Base-by-base conservation (phyloP, 257 asterid genomes). In the Ligustrum vulgare region DNA sequence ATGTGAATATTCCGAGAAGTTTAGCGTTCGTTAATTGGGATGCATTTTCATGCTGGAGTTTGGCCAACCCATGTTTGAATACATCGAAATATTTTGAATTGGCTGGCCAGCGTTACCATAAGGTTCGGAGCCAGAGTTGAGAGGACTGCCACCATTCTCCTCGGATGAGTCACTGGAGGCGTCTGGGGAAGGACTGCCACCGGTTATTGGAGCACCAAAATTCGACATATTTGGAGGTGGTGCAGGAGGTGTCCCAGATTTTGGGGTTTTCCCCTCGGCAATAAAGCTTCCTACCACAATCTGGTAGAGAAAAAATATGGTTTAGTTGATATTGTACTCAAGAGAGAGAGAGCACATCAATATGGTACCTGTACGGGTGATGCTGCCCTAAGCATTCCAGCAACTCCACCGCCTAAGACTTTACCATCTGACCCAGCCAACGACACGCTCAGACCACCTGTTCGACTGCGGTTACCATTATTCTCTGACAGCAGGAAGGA, bases 371-470 rank as follows among this genome's bases (percentile, higher is more conserved):
- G 99, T 65, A 91, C 91, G 0, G 91, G 84, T 12, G 98, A 79
- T 43, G 96, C 97, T 58, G 99, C 99, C 84, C 79, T 78, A 34
- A 94, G 98, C 78, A 76, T 45, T 77, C 98, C 99, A 16, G 91
- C 91, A 73, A 94, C 97, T 71, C 92, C 93, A 58, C 99, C 99
- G 25, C 98, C 99, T 86, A 92, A 70, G 37, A 94, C 98, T 70
- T 86, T 84, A 34, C 95, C 96, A 70, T 91, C 97, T 37, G 91
- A 23, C 43, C 98, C 93, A 69, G 98, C 93, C 87, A 94, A 70
- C 0, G 95, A 92, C 74, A 94, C 91, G 33, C 90, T 91, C 82
- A 94, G 86, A 33, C 82, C 81, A 37, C 89, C 86, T 20, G 80
- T 71, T 81, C 89, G 84, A 71, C 82, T 80, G 71, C 82, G 83